Percentiles rank a stretch among this genome's conserved stretches.
These are phyloP conservation scores for Polytrichum formosum DNA, from an alignment of 225 moss, liverwort and hornwort species.

Conservation along the genomic window DNA sequence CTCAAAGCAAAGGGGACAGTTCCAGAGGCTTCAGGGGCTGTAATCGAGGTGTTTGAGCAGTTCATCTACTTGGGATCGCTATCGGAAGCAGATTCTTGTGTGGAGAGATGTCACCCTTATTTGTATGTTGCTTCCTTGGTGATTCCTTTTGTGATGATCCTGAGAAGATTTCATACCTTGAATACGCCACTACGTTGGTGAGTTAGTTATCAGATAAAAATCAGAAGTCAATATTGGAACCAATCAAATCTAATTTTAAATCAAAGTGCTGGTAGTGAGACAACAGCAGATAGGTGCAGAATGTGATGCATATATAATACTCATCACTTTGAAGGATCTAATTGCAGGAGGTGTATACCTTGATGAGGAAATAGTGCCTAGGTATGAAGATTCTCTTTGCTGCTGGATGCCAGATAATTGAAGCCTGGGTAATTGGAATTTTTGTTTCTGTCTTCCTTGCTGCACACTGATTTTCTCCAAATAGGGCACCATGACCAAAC, in stretches of 20 bases:
- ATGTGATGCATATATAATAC: too few species aligned
- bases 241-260: too few species aligned
- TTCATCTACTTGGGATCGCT: slow-evolving; percentile 14
- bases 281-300: too few species aligned
- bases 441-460: slow-evolving; percentile 3
- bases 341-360: slow-evolving; percentile 11
- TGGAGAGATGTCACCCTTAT: slow-evolving; percentile 14
- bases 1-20: slow-evolving; percentile 7
- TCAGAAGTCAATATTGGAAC: too few species aligned
- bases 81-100: slow-evolving; percentile 4
- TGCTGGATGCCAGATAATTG: slow-evolving; percentile 4
- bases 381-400: slow-evolving; percentile 5
- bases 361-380: slow-evolving; percentile 2
- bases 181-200: background rate
- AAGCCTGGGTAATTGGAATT: slow-evolving; percentile 10
- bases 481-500: background rate
- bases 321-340: too few species aligned
- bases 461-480: background rate
- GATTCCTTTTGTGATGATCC: slow-evolving; percentile 12
- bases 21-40: slow-evolving; percentile 6
- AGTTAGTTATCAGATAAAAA: too few species aligned
- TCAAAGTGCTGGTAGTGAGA: too few species aligned
- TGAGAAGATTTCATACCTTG: slow-evolving; percentile 12
- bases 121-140: slow-evolving; percentile 5
- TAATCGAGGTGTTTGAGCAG: slow-evolving; percentile 12